Evolutionary conservation across 352 stramenopile species (phyloP).

Genomic region (Vaucheria bursata): DNA sequence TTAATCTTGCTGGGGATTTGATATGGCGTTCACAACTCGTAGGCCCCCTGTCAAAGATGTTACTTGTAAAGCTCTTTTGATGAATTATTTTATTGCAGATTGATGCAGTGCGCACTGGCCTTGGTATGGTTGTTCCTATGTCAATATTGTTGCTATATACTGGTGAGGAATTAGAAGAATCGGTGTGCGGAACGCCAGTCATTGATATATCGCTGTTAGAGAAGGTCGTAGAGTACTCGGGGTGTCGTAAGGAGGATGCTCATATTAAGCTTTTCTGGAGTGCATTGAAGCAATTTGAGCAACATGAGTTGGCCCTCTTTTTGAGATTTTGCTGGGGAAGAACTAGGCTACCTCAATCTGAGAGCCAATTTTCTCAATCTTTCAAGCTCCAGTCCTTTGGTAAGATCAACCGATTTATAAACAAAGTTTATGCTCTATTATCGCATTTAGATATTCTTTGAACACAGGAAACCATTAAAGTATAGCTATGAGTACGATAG

Average conservation of each 20-base stretch:
- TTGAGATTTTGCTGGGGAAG: constrained; percentile 54
- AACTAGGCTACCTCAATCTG: constrained; percentile 46
- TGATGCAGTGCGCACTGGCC: constrained; percentile 48
- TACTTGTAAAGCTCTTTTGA: no score
- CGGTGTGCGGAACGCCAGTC: constrained; percentile 69
- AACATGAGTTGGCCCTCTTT: constrained; percentile 71
- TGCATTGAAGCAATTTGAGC: constrained; percentile 61
- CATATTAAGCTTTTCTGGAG: constrained; percentile 77
- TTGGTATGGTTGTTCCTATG: constrained; percentile 65
- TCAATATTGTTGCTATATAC: constrained; percentile 69
- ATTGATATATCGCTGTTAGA: constrained; percentile 68
- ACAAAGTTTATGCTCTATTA: no score
- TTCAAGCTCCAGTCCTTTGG: constrained; percentile 80
- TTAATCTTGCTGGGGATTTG: no score
- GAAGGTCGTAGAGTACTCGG: constrained; percentile 71
- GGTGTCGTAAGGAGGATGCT: constrained; percentile 58
- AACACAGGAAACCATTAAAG: no score
- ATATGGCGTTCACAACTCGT: no score
- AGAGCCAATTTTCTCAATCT: constrained; percentile 67
- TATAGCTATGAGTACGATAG: no score
- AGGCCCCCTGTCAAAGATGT: no score
- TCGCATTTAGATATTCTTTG: no score
- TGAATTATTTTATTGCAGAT: no score
- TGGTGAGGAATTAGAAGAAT: constrained; percentile 62
- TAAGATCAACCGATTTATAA: constrained; percentile 47